These are phyloP conservation scores for Pythium rishiriense DNA, from an alignment of 352 stramenopile species.

Conservation along the genomic window DNA sequence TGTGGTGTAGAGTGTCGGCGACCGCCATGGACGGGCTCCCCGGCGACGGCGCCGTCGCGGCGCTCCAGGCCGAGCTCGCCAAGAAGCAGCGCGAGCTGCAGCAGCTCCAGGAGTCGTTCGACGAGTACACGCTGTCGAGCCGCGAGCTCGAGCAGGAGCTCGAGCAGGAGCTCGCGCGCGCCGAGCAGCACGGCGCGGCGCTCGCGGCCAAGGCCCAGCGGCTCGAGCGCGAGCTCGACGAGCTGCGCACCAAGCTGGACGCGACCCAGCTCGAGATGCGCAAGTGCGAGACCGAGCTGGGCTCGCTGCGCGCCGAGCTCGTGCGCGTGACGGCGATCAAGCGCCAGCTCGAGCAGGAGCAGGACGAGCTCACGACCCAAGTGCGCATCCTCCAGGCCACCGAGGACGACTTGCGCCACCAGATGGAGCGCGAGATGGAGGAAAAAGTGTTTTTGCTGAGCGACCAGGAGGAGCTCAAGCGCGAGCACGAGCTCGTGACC, in stretches of 20 bases:
- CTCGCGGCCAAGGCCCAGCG: conserved; percentile 48
- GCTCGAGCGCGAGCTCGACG: conserved; percentile 54
- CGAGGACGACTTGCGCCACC: conserved; percentile 73
- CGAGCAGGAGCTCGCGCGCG: conserved; percentile 68
- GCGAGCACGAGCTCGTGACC: conserved; percentile 71
- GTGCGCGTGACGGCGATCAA: conserved; percentile 36
- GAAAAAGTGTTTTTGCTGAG: conserved; percentile 84
- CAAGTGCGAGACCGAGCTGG: conserved; percentile 55
- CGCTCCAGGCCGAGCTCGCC: conserved; percentile 49
- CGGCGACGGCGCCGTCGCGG: conserved; percentile 10
- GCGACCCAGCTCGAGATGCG: conserved; percentile 50
- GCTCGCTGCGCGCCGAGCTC: conserved; percentile 46
- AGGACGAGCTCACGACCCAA: conserved; percentile 78
- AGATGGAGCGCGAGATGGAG: conserved; percentile 85
- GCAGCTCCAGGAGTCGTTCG: conserved; percentile 71
- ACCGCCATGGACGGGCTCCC: conserved; percentile 10
- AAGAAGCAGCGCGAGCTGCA: conserved; percentile 64
- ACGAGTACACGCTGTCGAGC: conserved; percentile 84
- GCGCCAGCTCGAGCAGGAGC: conserved; percentile 64
- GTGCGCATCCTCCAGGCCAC: conserved; percentile 82
- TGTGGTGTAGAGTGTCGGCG: no score
- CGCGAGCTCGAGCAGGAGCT: conserved; percentile 78
- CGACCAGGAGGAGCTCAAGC: conserved; percentile 82
- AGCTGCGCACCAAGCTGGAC: conserved; percentile 52
- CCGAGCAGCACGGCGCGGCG: conserved; percentile 52